Conservation (phyloP, 2,329 filamentous ascomycete species). For the Botryosphaeria agaves region DNA sequence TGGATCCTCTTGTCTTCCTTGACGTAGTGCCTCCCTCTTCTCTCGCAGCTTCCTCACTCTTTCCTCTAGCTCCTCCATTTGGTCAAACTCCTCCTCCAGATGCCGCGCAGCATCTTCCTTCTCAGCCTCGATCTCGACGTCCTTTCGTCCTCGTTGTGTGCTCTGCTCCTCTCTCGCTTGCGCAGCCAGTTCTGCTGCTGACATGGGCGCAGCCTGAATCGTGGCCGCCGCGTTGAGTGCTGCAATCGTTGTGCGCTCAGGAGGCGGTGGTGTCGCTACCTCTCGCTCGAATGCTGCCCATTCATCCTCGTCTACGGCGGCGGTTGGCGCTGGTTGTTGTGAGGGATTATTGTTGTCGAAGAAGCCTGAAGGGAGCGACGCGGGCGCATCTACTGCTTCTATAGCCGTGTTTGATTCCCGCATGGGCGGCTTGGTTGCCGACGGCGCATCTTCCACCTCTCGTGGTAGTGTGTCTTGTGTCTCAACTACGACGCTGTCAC, state of each 20-base stretch:
- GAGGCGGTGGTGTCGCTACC: slow-evolving; percentile 34
- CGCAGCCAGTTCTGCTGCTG: slow-evolving; percentile 27
- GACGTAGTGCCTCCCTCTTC: slow-evolving; percentile 24
- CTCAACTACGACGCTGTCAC: no score
- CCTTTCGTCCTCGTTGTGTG: slow-evolving; percentile 21
- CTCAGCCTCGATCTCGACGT: slow-evolving; percentile 29
- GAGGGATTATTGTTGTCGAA: slow-evolving; percentile 5
- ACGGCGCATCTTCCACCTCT: no score
- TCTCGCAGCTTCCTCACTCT: slow-evolving; percentile 26
- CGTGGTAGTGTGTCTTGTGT: no score
- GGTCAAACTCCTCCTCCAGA: slow-evolving; percentile 30
- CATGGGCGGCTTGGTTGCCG: no score
- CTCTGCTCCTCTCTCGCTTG: slow-evolving; percentile 26
- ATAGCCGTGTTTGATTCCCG: no score
- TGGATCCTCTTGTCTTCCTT: slow-evolving; percentile 6
- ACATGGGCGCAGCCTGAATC: slow-evolving; percentile 28
- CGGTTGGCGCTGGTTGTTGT: slow-evolving; percentile 5
- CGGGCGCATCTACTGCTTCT: no score
- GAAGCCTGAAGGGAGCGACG: slow-evolving; percentile 3
- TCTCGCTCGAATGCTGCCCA: slow-evolving; percentile 82
- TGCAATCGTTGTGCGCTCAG: slow-evolving; percentile 12
- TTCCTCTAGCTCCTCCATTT: slow-evolving; percentile 30
- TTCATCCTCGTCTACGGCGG: slow-evolving; percentile 54
- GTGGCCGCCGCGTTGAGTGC: slow-evolving; percentile 17
- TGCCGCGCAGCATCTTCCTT: slow-evolving; percentile 27